Percentiles rank a stretch among this genome's conserved stretches.
Conservation (phyloP, 2,329 filamentous ascomycete species). For the Xylogone sp. region DNA sequence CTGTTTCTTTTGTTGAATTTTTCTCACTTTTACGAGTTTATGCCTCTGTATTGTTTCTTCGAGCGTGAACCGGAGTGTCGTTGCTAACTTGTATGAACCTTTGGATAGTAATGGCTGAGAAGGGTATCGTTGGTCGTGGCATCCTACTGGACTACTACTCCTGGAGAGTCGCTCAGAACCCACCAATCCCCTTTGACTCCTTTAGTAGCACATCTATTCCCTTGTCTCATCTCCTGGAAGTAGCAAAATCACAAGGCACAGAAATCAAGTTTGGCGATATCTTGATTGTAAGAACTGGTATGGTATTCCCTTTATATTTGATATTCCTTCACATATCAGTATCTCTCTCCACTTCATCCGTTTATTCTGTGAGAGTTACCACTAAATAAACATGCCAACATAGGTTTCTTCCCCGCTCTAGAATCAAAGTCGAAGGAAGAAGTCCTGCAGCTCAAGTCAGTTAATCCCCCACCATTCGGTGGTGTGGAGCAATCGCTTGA, state of each 20-base stretch:
- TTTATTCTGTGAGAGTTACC: not conserved
- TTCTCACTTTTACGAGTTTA: too few relatives aligned
- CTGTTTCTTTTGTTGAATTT: not conserved
- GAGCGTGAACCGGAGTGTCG: too few relatives aligned
- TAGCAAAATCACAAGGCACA: slow-evolving; percentile 39
- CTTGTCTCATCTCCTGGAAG: slow-evolving; percentile 36
- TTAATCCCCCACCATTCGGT: slow-evolving; percentile 35
- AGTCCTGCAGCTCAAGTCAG: slow-evolving; percentile 30
- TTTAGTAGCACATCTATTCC: slow-evolving; percentile 31
- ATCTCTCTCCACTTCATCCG: not conserved
- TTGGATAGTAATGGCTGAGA: slow-evolving; percentile 41
- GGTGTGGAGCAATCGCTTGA: slow-evolving; percentile 41
- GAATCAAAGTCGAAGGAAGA: slow-evolving; percentile 28
- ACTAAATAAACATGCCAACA: not conserved
- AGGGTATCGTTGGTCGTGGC: slow-evolving; percentile 51
- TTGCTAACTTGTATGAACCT: not conserved
- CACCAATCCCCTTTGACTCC: slow-evolving; percentile 30
- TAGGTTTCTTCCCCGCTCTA: slow-evolving; percentile 19
- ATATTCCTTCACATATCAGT: not conserved
- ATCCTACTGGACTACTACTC: slow-evolving; percentile 48
- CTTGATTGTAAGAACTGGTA: slow-evolving; percentile 43
- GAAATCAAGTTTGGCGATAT: slow-evolving; percentile 45
- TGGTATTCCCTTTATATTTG: slow-evolving; percentile 25
- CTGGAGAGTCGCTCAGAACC: slow-evolving; percentile 37
- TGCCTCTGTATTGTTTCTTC: too few relatives aligned